Conservation (phyloP, 345 rosid species). For the Bretschneidera sinensis region DNA sequence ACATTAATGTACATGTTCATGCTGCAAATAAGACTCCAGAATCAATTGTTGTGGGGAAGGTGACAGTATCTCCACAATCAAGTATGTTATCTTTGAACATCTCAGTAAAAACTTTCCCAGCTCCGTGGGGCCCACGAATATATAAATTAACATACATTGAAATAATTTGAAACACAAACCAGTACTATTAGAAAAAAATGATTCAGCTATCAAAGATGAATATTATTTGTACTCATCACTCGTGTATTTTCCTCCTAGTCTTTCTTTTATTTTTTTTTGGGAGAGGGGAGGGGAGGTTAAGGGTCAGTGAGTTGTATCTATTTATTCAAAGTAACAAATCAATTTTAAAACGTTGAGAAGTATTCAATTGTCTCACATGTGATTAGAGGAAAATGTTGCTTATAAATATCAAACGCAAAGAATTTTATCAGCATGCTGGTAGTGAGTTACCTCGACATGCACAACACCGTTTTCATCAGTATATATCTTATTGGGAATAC, state of each 20-base stretch:
- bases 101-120: slow-evolving; percentile 78
- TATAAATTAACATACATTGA: slow-evolving; percentile 60
- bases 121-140: slow-evolving; percentile 93
- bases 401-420: background rate
- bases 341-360: background rate
- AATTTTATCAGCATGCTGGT: no score
- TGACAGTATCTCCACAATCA: slow-evolving; percentile 69
- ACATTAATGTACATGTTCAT: slow-evolving; percentile 5
- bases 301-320: no score
- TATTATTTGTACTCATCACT: no score
- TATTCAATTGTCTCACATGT: background rate
- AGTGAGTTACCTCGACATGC: slow-evolving; percentile 66
- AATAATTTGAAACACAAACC: no score
- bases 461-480: slow-evolving; percentile 94
- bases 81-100: slow-evolving; percentile 88
- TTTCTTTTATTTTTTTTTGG: no score
- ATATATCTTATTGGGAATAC: slow-evolving; percentile 67
- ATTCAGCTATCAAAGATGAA: background rate
- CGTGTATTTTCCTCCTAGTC: no score
- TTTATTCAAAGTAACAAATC: background rate
- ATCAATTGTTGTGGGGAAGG: slow-evolving; percentile 70
- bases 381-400: background rate
- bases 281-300: no score
- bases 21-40: slow-evolving; percentile 83
- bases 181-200: background rate